These are phyloP conservation scores for Huntiella omanensis DNA, from an alignment of 2,329 filamentous ascomycete genomes.

Conservation along the genomic window DNA sequence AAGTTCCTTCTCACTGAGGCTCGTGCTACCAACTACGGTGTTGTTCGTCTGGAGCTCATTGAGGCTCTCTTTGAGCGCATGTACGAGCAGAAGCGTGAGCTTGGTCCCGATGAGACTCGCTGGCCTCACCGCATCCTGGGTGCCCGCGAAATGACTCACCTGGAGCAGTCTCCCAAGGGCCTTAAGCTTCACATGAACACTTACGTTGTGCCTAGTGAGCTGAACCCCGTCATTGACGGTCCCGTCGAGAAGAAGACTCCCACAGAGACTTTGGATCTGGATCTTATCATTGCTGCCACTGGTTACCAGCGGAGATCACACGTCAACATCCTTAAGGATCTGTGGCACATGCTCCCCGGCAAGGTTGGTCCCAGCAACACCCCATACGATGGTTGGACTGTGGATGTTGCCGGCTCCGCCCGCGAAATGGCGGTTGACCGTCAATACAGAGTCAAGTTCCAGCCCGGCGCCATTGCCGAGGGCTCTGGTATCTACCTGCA, in stretches of 20 bases:
- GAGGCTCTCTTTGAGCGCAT: constrained; percentile 75
- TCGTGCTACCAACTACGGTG: constrained; percentile 80
- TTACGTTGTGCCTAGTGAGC: constrained; percentile 7
- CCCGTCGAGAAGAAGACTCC: constrained; percentile 16
- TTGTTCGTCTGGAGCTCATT: constrained; percentile 77
- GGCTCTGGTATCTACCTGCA: constrained; percentile 79
- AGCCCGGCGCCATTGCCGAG: constrained; percentile 44
- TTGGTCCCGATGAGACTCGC: constrained; percentile 45
- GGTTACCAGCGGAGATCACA: constrained; percentile 69
- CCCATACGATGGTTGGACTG: constrained; percentile 22
- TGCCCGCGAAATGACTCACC: constrained; percentile 44
- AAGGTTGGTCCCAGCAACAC: constrained; percentile 17
- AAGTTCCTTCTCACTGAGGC: constrained; percentile 44
- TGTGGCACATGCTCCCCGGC: constrained; percentile 45
- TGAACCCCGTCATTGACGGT: constrained; percentile 24
- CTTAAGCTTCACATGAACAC: constrained; percentile 37
- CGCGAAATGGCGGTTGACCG: constrained; percentile 42
- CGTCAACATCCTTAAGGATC: constrained; percentile 51
- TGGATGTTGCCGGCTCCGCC: constrained; percentile 19
- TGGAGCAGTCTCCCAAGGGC: constrained; percentile 29
- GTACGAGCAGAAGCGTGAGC: constrained; percentile 64
- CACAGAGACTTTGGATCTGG: constrained; percentile 50
- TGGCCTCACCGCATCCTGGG: constrained; percentile 74
- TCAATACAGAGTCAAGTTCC: constrained; percentile 63
- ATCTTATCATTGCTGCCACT: constrained; percentile 70